Evolutionary conservation across 2,329 filamentous ascomycete species (phyloP).

Genomic region (Coniochaeta sp.): DNA sequence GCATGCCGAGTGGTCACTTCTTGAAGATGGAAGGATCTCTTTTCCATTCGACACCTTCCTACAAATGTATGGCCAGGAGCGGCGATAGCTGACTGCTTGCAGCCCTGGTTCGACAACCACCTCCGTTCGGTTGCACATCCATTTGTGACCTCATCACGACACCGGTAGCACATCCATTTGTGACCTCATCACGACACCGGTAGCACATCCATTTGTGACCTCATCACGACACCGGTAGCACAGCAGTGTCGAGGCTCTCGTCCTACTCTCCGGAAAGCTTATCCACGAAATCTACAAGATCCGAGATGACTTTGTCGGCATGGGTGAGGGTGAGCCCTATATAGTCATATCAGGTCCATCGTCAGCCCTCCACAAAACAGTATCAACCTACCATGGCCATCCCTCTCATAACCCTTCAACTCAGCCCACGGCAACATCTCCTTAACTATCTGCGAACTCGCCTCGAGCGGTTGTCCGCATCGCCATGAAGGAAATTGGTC

Average conservation of each 20-base stretch:
- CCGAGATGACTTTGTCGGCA: background rate
- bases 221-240: background rate
- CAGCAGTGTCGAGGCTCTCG: background rate
- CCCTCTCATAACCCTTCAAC: constrained; percentile 5
- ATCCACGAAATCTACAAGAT: background rate
- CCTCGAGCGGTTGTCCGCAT: constrained; percentile 4
- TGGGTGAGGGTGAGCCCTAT: background rate
- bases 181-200: no score
- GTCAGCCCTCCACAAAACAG: background rate
- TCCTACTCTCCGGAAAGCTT: background rate
- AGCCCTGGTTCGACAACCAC: no score
- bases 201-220: background rate
- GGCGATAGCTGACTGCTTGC: background rate
- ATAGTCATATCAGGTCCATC: background rate
- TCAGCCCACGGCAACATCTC: constrained; percentile 6
- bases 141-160: no score
- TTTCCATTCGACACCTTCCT: background rate
- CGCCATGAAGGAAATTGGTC: constrained; percentile 4
- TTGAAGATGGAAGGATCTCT: background rate
- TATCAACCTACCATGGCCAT: constrained; percentile 3
- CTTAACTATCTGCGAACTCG: background rate
- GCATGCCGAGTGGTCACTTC: background rate
- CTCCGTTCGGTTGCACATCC: no score
- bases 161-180: no score
- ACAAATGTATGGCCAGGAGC: background rate